Evolutionary conservation across 1,139 yeast species (phyloP).

Genomic region (Williopsis jadinii): DNA sequence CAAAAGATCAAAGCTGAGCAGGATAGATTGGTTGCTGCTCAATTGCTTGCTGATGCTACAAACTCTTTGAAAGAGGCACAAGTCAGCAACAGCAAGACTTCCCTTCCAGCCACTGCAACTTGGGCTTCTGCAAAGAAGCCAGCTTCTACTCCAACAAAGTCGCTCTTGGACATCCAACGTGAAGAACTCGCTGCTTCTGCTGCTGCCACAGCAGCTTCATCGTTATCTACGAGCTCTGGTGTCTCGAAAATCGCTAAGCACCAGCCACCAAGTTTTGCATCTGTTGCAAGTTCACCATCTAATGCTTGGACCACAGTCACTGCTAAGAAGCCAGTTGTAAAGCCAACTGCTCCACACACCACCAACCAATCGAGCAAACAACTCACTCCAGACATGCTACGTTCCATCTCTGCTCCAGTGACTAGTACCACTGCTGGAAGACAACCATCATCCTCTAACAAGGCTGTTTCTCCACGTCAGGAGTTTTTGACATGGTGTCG

Average conservation of each 20-base stretch:
- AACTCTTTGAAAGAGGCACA: slow-evolving; percentile 21
- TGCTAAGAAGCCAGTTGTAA: slow-evolving; percentile 14
- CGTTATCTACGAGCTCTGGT: neutral
- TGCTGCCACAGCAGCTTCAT: slow-evolving; percentile 15
- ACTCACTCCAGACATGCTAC: slow-evolving; percentile 37
- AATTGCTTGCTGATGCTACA: slow-evolving; percentile 24
- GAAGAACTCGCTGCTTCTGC: slow-evolving; percentile 34
- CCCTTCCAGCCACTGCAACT: slow-evolving; percentile 17
- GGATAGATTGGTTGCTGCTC: slow-evolving; percentile 22
- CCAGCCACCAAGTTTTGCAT: slow-evolving; percentile 7
- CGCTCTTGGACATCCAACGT: slow-evolving; percentile 41
- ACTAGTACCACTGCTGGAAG: slow-evolving; percentile 1
- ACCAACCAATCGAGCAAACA: slow-evolving; percentile 7
- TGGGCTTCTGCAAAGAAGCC: slow-evolving; percentile 21
- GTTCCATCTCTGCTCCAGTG: slow-evolving; percentile 34
- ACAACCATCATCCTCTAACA: slow-evolving; percentile 3
- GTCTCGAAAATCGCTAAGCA: neutral
- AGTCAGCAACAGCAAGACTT: slow-evolving; percentile 9
- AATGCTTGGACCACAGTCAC: slow-evolving; percentile 31
- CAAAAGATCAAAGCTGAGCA: slow-evolving; percentile 24
- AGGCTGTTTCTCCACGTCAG: slow-evolving; percentile 35
- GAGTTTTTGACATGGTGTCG: slow-evolving; percentile 87
- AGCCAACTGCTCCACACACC: slow-evolving; percentile 7
- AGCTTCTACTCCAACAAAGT: slow-evolving; percentile 26
- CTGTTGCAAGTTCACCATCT: slow-evolving; percentile 13